A percentile compares a stretch with the other conserved stretches of the same genome.
These are phyloP conservation scores for Chrysopogon serrulatus DNA, from an alignment of 176 grass and related monocot genomes.

Conservation along the genomic window DNA sequence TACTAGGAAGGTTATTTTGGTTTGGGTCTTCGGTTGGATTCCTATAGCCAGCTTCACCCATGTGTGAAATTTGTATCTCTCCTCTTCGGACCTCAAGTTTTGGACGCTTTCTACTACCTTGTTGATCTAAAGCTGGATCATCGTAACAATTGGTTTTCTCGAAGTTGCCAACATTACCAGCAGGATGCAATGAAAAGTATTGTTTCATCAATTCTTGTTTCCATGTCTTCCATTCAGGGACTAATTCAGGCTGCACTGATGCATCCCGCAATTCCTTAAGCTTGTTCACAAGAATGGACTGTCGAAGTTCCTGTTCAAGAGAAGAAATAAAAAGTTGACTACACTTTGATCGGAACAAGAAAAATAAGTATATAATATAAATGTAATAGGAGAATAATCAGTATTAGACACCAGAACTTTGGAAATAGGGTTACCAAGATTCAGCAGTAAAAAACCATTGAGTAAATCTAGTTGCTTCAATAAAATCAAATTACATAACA, in stretches of 20 bases:
- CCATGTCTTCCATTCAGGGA: constrained; percentile 87
- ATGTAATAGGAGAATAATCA: constrained; percentile 16
- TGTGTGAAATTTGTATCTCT: constrained; percentile 40
- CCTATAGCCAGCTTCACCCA: constrained; percentile 15
- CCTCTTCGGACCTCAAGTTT: constrained; percentile 83
- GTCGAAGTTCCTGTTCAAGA: constrained; percentile 65
- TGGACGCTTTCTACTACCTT: constrained; percentile 60
- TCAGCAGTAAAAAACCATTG: neutral
- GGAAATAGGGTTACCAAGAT: neutral
- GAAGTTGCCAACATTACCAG: constrained; percentile 31
- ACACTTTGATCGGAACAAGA: constrained; percentile 2
- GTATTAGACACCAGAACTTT: neutral
- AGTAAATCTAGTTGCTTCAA: neutral
- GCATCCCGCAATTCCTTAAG: constrained; percentile 62
- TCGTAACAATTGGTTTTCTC: constrained; percentile 31
- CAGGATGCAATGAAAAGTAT: constrained; percentile 59
- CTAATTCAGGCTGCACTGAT: constrained; percentile 73
- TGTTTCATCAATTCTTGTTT: constrained; percentile 89
- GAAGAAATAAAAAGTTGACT: constrained; percentile 23
- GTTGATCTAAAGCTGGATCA: constrained; percentile 48
- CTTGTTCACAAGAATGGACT: constrained; percentile 69
- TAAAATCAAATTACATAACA: neutral
- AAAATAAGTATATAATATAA: constrained; percentile 9
- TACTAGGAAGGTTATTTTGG: neutral
- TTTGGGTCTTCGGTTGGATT: neutral